Evolutionary conservation across 1,284 basidiomycete species (phyloP).

Genomic region (Xerocomus cyaneibrunnescens): DNA sequence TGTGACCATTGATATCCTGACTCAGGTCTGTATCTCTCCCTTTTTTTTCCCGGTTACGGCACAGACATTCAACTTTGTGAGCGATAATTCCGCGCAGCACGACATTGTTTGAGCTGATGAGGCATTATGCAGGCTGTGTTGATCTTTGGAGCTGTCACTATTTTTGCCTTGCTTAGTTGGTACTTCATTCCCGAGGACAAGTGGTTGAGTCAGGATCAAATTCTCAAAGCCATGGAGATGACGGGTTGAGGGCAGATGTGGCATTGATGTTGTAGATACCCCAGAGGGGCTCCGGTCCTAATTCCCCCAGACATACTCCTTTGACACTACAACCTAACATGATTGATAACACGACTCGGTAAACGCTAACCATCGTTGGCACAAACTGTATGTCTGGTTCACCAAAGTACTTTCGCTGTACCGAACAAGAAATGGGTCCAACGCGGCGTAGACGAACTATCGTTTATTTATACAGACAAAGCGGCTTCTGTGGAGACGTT

Average conservation of each 20-base stretch:
- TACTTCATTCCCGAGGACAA: slow-evolving; percentile 72
- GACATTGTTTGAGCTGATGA: slow-evolving; percentile 17
- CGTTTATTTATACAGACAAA: too few species aligned
- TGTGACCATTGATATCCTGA: not conserved
- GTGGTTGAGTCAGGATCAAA: slow-evolving; percentile 69
- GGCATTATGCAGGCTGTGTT: slow-evolving; percentile 54
- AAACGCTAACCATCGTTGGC: too few species aligned
- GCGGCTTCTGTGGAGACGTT: too few species aligned
- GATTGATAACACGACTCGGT: too few species aligned
- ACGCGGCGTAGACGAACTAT: too few species aligned
- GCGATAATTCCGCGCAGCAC: slow-evolving; percentile 28
- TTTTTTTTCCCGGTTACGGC: slow-evolving; percentile 78
- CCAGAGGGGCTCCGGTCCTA: too few species aligned
- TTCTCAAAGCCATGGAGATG: slow-evolving; percentile 48
- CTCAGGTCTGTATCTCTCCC: slow-evolving; percentile 73
- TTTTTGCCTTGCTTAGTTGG: slow-evolving; percentile 76
- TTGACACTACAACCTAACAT: too few species aligned
- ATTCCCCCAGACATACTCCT: too few species aligned
- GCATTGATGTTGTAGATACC: slow-evolving; percentile 6
- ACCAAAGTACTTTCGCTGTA: too few species aligned
- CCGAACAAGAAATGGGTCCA: too few species aligned
- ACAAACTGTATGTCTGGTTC: too few species aligned
- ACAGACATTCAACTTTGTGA: slow-evolving; percentile 76
- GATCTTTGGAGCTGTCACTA: slow-evolving; percentile 74
- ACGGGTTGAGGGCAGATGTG: slow-evolving; percentile 30